These are phyloP conservation scores for Zoysia japonica DNA, from an alignment of 176 grass and related monocot species.

Conservation along the genomic window DNA sequence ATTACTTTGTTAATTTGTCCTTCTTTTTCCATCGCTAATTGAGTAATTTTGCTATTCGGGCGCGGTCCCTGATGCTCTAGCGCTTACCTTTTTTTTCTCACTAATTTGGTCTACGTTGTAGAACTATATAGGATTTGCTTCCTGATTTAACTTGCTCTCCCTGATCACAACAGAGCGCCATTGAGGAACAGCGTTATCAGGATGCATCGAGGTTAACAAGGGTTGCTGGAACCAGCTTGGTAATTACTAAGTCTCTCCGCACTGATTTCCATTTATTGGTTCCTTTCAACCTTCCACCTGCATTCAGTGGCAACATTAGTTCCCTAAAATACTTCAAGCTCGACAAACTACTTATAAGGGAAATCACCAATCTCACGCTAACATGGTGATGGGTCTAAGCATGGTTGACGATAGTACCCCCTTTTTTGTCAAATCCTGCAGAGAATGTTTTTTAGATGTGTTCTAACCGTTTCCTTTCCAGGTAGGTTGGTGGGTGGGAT, in stretches of 20 bases:
- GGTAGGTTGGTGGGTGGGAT: constrained; percentile 97
- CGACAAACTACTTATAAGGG: neutral
- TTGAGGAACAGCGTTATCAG: constrained; percentile 82
- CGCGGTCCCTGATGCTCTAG: neutral
- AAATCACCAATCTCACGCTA: neutral
- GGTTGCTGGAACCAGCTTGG: constrained; percentile 77
- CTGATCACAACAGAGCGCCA: constrained; percentile 49
- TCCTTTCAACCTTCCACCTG: neutral
- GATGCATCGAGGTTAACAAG: constrained; percentile 80
- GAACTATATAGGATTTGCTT: neutral
- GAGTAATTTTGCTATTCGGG: neutral
- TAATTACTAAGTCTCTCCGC: constrained; percentile 39
- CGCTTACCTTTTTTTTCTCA: neutral
- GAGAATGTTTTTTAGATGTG: neutral
- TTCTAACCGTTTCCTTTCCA: constrained; percentile 46
- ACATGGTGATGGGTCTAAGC: neutral
- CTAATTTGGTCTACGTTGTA: neutral
- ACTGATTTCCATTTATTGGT: neutral
- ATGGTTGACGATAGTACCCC: neutral
- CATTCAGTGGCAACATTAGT: neutral
- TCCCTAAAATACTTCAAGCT: neutral
- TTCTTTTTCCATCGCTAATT: neutral
- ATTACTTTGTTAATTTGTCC: neutral
- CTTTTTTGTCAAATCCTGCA: constrained; percentile 15
- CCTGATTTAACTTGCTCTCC: neutral